A percentile compares a stretch with the other conserved stretches of the same genome.
Conservation (phyloP, 805 yeast species). For the Zygotorulaspora florentina region DNA sequence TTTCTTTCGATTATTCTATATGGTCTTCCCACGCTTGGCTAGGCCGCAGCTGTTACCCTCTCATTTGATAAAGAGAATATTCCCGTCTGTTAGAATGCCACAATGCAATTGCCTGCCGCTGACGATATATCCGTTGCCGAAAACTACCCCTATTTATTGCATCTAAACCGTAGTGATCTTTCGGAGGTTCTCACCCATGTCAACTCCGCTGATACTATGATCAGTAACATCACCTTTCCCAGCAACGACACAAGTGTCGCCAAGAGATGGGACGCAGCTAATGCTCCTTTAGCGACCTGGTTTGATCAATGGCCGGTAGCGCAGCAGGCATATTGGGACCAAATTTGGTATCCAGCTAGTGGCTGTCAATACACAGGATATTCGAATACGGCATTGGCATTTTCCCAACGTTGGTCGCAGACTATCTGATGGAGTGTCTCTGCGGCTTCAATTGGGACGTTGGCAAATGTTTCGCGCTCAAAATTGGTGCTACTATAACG, state of each 20-base stretch:
- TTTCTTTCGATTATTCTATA: neutral
- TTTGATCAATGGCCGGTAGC: slow-evolving; percentile 2
- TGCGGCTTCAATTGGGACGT: slow-evolving; percentile 3
- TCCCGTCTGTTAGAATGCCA: neutral
- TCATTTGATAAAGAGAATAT: slow-evolving; percentile 1
- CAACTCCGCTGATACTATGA: neutral
- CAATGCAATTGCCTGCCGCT: slow-evolving; percentile 3
- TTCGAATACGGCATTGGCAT: neutral
- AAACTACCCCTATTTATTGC: neutral
- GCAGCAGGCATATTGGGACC: slow-evolving; percentile 1
- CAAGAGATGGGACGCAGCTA: neutral
- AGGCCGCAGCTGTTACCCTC: neutral
- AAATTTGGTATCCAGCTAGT: slow-evolving; percentile 4
- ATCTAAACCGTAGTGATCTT: neutral
- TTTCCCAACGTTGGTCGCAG: neutral
- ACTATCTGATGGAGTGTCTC: slow-evolving; percentile 3
- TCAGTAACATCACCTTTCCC: neutral
- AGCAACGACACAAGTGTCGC: neutral
- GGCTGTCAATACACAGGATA: slow-evolving; percentile 4
- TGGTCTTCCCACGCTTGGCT: neutral
- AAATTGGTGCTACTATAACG: slow-evolving; percentile 1
- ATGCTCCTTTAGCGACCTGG: slow-evolving; percentile 1
- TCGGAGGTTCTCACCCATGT: neutral
- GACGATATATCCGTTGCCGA: neutral
- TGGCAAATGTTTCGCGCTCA: slow-evolving; percentile 1